Conservation (phyloP, 495 filamentous ascomycete species). For the Trichoderma reesei region DNA sequence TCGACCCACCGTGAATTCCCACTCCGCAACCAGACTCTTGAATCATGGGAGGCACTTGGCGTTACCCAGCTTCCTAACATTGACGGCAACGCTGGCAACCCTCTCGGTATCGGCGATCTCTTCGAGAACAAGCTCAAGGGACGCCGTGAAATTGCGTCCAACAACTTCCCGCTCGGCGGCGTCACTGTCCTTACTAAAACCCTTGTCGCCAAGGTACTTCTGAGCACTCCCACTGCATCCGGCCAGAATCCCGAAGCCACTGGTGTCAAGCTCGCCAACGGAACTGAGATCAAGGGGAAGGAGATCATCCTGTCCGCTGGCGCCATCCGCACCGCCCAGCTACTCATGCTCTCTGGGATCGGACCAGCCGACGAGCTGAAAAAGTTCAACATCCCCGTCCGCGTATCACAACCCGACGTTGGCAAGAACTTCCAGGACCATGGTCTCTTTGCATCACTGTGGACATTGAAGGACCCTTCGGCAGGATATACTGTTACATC, state of each 20-base stretch:
- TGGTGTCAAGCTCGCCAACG: conserved; percentile 29
- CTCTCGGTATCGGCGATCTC: conserved; percentile 22
- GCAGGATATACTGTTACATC: conserved; percentile 24
- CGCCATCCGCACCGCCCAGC: conserved; percentile 47
- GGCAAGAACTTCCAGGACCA: conserved; percentile 45
- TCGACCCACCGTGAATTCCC: conserved; percentile 23
- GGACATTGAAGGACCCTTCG: conserved; percentile 15
- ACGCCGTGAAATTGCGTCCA: conserved; percentile 23
- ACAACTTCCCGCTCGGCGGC: conserved; percentile 21
- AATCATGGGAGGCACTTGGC: conserved; percentile 21
- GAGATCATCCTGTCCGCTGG: conserved; percentile 45
- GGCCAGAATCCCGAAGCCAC: conserved; percentile 22
- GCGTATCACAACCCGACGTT: conserved; percentile 42
- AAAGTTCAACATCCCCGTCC: conserved; percentile 36
- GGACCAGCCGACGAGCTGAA: conserved; percentile 40
- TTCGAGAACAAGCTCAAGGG: conserved; percentile 28
- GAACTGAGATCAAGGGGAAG: conserved; percentile 23
- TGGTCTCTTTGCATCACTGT: conserved; percentile 19
- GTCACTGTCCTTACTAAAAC: conserved; percentile 24
- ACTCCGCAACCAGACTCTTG: conserved; percentile 18
- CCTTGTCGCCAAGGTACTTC: conserved; percentile 29
- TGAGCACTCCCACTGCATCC: conserved; percentile 14
- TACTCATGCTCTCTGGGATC: conserved; percentile 47
- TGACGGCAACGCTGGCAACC: conserved; percentile 23
- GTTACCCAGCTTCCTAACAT: conserved; percentile 14